Percentiles rank a stretch among this genome's conserved stretches.
Conservation (phyloP, 768 basidiomycete genomes). For the Boletus edulis region DNA sequence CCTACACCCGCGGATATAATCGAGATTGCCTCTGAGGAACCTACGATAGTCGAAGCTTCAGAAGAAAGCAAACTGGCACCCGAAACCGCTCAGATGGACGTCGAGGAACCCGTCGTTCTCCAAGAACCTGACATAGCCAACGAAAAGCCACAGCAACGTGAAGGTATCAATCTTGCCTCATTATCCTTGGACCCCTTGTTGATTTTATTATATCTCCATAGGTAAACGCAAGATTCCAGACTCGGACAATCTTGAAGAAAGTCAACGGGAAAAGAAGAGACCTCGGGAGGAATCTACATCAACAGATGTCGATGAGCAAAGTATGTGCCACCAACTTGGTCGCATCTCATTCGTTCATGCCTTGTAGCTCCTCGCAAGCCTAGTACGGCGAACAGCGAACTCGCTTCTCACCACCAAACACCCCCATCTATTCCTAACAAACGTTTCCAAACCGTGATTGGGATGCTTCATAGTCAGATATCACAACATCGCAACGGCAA, state of each 20-base stretch:
- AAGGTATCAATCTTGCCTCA: constrained; percentile 12
- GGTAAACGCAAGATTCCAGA: constrained; percentile 29
- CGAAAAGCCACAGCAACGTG: constrained; percentile 15
- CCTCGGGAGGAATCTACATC: constrained; percentile 23
- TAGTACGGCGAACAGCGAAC: constrained; percentile 16
- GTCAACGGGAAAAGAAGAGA: constrained; percentile 27
- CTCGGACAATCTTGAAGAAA: constrained; percentile 22
- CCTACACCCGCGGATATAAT: constrained; percentile 2
- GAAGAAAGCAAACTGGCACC: not conserved
- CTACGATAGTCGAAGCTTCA: not conserved
- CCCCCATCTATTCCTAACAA: constrained; percentile 46
- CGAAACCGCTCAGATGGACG: constrained; percentile 9
- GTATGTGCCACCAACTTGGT: constrained; percentile 22
- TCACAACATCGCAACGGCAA: constrained; percentile 84
- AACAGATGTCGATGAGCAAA: constrained; percentile 41
- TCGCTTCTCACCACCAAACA: constrained; percentile 11
- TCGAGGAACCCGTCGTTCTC: constrained; percentile 9
- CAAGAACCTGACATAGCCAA: constrained; percentile 9
- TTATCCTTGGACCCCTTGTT: not conserved
- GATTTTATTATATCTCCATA: constrained; percentile 1
- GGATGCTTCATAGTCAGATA: constrained; percentile 78
- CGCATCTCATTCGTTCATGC: not conserved
- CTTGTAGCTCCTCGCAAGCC: constrained; percentile 20
- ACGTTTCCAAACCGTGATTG: constrained; percentile 78
- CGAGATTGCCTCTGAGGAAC: constrained; percentile 11